Conservation (phyloP, 805 yeast genomes). For the Lipomyces orientalis region DNA sequence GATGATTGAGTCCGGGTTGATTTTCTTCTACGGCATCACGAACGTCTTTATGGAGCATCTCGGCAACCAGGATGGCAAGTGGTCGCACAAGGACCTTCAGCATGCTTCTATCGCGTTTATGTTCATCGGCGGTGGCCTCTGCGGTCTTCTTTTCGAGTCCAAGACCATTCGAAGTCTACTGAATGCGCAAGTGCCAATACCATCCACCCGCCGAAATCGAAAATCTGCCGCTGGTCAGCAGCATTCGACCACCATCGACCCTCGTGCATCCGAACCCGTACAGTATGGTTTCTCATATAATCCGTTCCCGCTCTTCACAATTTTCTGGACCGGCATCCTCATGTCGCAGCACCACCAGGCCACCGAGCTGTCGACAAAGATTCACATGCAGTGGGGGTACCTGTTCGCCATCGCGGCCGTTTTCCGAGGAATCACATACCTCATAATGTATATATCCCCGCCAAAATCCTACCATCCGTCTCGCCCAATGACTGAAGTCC, state of each 20-base stretch:
- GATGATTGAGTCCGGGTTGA: conserved; percentile 75
- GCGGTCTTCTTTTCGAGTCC: conserved; percentile 85
- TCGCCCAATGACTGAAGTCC: conserved; percentile 85
- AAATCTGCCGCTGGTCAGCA: conserved; percentile 1
- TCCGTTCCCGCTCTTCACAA: conserved; percentile 91
- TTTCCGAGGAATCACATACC: conserved; percentile 70
- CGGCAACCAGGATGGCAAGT: conserved; percentile 74
- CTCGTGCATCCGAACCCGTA: conserved; percentile 27
- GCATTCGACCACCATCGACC: conserved; percentile 12
- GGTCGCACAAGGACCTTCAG: conserved; percentile 90
- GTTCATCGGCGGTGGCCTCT: conserved; percentile 88
- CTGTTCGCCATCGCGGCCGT: conserved; percentile 81
- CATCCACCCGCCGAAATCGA: conserved; percentile 18
- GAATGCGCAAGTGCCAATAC: conserved; percentile 23
- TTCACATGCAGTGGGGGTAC: conserved; percentile 94
- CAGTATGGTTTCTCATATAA: conserved; percentile 70
- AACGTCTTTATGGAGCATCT: conserved; percentile 91
- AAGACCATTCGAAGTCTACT: conserved; percentile 44
- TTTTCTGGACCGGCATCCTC: conserved; percentile 93
- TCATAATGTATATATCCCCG: conserved; percentile 54
- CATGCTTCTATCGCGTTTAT: conserved; percentile 90
- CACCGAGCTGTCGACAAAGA: conserved; percentile 71
- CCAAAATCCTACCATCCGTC: conserved; percentile 53
- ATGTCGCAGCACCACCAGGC: conserved; percentile 96
- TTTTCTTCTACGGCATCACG: conserved; percentile 86